Conservation (phyloP, 306 rosid species). For the Casuarina glauca region DNA sequence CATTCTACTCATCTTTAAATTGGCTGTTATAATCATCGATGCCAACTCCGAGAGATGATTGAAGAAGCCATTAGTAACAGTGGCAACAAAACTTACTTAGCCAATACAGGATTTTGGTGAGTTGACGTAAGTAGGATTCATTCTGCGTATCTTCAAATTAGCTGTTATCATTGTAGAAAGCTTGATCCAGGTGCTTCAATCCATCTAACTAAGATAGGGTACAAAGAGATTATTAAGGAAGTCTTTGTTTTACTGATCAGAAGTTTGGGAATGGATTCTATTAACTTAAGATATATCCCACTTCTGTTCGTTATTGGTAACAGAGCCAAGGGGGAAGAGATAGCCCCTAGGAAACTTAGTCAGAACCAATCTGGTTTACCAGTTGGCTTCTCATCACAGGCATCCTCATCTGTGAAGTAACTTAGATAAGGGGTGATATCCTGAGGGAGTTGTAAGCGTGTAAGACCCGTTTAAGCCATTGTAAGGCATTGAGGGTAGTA, state of each 20-base stretch:
- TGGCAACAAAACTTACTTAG: conserved; percentile 62
- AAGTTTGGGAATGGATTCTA: background rate
- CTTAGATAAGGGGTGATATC: too few relatives aligned
- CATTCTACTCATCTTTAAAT: background rate
- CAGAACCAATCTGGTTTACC: too few relatives aligned
- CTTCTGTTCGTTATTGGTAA: too few relatives aligned
- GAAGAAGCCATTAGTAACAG: conserved; percentile 57
- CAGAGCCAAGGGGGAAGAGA: too few relatives aligned
- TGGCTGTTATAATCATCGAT: conserved; percentile 31
- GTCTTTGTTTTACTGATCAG: conserved; percentile 2
- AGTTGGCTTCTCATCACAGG: too few relatives aligned
- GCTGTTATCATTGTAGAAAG: background rate
- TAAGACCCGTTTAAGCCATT: too few relatives aligned
- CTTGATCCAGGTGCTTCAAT: background rate
- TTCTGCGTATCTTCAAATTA: background rate
- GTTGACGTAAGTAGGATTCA: conserved; percentile 9
- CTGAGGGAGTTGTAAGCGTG: too few relatives aligned
- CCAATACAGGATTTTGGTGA: conserved; percentile 65
- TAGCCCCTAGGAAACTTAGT: too few relatives aligned
- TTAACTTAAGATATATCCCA: background rate
- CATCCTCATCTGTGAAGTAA: too few relatives aligned
- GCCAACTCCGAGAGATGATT: conserved; percentile 57
- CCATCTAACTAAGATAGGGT: background rate
- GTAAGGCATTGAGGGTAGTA: too few relatives aligned
- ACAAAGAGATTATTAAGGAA: background rate